A percentile compares a stretch with the other conserved stretches of the same genome.
Evolutionary conservation across 345 rosid genomes (phyloP).

Genomic region (Fremontodendron californicum): DNA sequence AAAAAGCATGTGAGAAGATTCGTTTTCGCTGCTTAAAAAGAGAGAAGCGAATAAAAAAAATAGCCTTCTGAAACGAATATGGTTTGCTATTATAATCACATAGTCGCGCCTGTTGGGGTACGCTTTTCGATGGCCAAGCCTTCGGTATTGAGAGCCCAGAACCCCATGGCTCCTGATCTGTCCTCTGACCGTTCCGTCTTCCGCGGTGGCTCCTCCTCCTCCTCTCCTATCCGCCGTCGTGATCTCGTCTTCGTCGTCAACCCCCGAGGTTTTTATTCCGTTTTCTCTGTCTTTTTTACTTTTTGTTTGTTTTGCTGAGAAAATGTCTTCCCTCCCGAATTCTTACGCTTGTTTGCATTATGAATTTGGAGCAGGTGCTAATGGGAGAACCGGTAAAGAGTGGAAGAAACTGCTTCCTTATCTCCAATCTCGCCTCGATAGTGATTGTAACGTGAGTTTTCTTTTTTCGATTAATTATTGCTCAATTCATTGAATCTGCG

Average conservation of each 20-base stretch:
- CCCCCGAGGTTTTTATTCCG: constrained; percentile 58
- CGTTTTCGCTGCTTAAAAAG: not conserved
- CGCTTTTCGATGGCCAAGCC: constrained; percentile 32
- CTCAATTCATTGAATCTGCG: not conserved
- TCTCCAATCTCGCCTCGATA: constrained; percentile 69
- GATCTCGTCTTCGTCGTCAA: constrained; percentile 92
- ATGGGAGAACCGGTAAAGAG: constrained; percentile 81
- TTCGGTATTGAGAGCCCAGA: constrained; percentile 27
- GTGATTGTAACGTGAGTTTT: constrained; percentile 66
- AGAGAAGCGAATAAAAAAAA: not conserved
- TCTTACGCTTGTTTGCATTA: constrained; percentile 3
- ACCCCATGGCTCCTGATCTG: constrained; percentile 47
- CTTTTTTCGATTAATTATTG: not conserved
- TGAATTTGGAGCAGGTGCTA: constrained; percentile 59
- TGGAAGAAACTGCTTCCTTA: constrained; percentile 90
- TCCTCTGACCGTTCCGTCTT: constrained; percentile 34
- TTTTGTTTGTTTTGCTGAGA: constrained; percentile 12
- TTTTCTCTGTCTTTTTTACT: not conserved
- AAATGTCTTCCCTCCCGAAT: not conserved
- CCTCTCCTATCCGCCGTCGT: constrained; percentile 57
- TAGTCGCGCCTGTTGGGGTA: constrained; percentile 13
- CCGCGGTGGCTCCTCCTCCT: constrained; percentile 37
- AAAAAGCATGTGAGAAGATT: not conserved
- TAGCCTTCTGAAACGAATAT: constrained; percentile 22
- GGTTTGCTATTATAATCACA: constrained; percentile 27